Conservation (phyloP, 352 stramenopile species). For the Globisporangium middletonii region DNA sequence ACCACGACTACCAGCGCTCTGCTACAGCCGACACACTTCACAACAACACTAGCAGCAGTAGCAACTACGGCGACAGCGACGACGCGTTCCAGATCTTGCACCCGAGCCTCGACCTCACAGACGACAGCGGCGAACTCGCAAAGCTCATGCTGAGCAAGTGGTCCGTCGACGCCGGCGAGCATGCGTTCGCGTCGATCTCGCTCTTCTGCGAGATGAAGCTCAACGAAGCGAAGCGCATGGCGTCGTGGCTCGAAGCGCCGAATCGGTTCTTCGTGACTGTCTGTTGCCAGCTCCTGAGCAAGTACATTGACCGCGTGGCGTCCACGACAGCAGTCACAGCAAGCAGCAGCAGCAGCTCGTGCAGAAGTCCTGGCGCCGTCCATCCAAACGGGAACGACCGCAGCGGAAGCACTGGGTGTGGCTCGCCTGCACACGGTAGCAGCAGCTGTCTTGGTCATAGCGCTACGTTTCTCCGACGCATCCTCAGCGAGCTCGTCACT, state of each 20-base stretch:
- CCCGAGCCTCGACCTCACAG: slow-evolving; percentile 42
- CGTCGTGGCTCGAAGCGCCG: slow-evolving; percentile 56
- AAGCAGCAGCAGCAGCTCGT: slow-evolving; percentile 8
- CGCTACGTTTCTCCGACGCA: slow-evolving; percentile 36
- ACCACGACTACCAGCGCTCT: neutral
- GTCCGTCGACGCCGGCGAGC: slow-evolving; percentile 50
- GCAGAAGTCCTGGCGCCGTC: neutral
- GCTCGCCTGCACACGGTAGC: neutral
- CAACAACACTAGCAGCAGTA: slow-evolving; percentile 3
- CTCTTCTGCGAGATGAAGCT: slow-evolving; percentile 81
- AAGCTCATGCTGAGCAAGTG: slow-evolving; percentile 59
- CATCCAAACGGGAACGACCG: slow-evolving; percentile 8
- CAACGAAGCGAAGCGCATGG: slow-evolving; percentile 69
- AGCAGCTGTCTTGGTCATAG: slow-evolving; percentile 23
- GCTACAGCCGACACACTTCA: slow-evolving; percentile 1
- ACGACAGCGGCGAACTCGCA: slow-evolving; percentile 54
- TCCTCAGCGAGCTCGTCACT: slow-evolving; percentile 40
- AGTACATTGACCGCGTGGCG: slow-evolving; percentile 39
- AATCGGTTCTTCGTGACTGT: slow-evolving; percentile 74
- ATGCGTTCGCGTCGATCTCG: slow-evolving; percentile 52
- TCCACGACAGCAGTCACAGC: neutral
- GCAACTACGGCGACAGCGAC: slow-evolving; percentile 6
- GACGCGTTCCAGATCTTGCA: slow-evolving; percentile 54
- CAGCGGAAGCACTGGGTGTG: slow-evolving; percentile 1
- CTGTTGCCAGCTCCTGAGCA: slow-evolving; percentile 61